Percentiles rank a stretch among this genome's conserved stretches.
Conservation (phyloP, 1,139 yeast genomes). For the Saccharomyces pastorianus region DNA sequence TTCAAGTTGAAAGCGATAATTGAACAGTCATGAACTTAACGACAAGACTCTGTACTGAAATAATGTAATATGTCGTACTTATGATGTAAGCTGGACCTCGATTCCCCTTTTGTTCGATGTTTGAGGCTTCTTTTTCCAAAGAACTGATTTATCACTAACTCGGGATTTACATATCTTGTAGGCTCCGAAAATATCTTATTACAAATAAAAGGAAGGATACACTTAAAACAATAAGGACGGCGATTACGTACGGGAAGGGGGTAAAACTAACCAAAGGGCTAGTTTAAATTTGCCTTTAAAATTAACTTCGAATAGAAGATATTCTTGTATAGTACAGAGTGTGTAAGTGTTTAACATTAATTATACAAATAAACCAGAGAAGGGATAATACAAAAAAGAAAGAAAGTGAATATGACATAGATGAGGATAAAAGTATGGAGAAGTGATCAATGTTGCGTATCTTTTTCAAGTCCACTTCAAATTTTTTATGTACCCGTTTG, state of each 20-base stretch:
- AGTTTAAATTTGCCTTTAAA: not conserved
- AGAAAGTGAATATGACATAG: no score
- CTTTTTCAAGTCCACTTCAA: slow-evolving; percentile 1
- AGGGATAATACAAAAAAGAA: not conserved
- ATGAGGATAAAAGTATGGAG: no score
- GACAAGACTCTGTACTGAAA: not conserved
- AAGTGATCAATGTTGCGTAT: not conserved
- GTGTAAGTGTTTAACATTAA: not conserved
- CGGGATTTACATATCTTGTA: not conserved
- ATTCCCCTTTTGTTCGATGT: not conserved
- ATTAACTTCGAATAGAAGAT: no score
- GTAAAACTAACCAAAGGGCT: not conserved
- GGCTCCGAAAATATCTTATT: not conserved
- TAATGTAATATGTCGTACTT: no score
- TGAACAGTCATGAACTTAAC: not conserved
- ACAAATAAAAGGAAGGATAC: not conserved
- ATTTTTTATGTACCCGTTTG: slow-evolving; percentile 2
- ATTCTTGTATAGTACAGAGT: not conserved
- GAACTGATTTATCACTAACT: not conserved
- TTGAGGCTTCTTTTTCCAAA: not conserved
- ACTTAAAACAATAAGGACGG: not conserved
- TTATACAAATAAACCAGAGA: no score
- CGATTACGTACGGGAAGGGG: not conserved
- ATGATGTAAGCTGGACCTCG: no score
- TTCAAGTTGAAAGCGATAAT: not conserved